phyloP scores from a whole-genome alignment of 352 stramenopile species.

The Pythium brassicae region DNA sequence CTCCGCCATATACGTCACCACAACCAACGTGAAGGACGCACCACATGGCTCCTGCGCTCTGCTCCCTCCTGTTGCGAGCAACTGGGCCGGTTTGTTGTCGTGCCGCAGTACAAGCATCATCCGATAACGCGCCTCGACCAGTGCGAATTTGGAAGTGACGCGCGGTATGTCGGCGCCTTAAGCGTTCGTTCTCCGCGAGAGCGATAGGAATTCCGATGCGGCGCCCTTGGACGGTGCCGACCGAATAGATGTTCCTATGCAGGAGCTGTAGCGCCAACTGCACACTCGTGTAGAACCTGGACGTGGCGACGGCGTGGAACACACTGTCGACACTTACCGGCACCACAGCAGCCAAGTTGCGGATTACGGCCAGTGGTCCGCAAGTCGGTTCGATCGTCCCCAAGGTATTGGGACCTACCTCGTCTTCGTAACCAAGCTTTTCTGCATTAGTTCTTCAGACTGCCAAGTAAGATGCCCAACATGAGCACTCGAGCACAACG shows the following conservation, averaged over 20 bases:
- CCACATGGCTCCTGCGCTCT: neutral
- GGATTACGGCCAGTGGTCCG: neutral
- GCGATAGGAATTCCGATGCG: neutral
- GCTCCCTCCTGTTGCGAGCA: neutral
- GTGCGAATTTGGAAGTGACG: neutral
- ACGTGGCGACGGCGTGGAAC: neutral
- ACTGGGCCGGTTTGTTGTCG: neutral
- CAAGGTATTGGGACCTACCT: neutral
- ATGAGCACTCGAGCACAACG: neutral
- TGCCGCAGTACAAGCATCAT: neutral
- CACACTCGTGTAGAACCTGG: neutral
- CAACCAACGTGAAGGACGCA: too few species aligned
- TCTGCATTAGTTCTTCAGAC: neutral
- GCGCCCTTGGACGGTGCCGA: neutral
- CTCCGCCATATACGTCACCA: too few species aligned
- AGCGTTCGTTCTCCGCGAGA: neutral
- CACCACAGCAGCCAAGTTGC: neutral
- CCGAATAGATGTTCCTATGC: neutral
- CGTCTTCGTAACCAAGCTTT: neutral
- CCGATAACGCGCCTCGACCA: neutral
- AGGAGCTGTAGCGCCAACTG: conserved; percentile 1
- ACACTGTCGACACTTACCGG: neutral
- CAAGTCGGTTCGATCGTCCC: neutral
- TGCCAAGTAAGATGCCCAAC: neutral
- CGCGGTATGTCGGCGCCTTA: neutral